A percentile compares a stretch with the other conserved stretches of the same genome.
These are phyloP conservation scores for Boechera divaricarpa DNA, from an alignment of 345 rosid genomes.

Conservation along the genomic window DNA sequence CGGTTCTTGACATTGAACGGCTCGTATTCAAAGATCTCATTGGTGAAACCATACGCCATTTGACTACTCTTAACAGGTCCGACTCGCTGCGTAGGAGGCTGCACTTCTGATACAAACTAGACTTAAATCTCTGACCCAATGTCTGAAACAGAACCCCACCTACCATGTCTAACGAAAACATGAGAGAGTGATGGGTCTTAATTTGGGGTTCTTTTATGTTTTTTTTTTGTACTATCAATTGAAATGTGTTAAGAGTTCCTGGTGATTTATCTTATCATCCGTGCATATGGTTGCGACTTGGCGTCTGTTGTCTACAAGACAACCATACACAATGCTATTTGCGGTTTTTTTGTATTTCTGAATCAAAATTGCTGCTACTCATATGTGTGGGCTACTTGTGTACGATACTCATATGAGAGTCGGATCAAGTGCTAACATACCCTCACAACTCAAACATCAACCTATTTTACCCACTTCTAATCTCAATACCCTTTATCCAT, in stretches of 20 bases:
- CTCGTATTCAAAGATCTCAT: slow-evolving; percentile 83
- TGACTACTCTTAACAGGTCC: slow-evolving; percentile 51
- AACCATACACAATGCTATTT: background rate
- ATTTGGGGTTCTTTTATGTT: background rate
- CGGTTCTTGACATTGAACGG: slow-evolving; percentile 77
- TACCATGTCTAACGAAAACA: slow-evolving; percentile 11
- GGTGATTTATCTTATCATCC: slow-evolving; percentile 5
- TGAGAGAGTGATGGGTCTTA: slow-evolving; percentile 27
- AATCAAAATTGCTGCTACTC: background rate
- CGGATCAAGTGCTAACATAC: too few species aligned
- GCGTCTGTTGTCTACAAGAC: background rate
- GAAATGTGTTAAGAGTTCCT: slow-evolving; percentile 22
- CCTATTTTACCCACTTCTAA: too few species aligned
- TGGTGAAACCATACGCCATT: slow-evolving; percentile 75
- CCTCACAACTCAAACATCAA: too few species aligned
- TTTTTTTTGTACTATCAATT: slow-evolving; percentile 11
- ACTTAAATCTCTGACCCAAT: slow-evolving; percentile 11
- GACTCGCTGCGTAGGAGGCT: slow-evolving; percentile 63
- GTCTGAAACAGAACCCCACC: background rate
- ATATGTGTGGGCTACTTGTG: background rate
- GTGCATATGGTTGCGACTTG: background rate
- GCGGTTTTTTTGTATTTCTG: background rate
- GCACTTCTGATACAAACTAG: slow-evolving; percentile 56
- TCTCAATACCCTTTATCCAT: too few species aligned
- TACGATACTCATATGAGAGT: too few species aligned